A percentile compares a stretch with the other conserved stretches of the same genome.
phyloP scores from a whole-genome alignment of 441 rosid genomes.

The Theobroma grandiflorum region DNA sequence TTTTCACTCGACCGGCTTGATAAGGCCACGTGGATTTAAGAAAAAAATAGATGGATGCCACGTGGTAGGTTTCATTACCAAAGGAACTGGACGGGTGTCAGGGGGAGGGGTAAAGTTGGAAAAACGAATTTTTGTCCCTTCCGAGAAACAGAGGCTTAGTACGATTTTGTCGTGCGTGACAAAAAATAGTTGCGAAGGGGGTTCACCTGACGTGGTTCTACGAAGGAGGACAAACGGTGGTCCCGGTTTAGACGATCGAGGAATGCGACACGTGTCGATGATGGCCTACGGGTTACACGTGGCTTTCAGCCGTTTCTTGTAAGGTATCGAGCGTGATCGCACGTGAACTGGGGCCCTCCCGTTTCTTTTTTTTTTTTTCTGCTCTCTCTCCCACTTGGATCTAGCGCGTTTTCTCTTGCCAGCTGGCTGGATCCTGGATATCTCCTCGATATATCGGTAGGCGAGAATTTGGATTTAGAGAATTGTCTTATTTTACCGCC shows the following conservation, averaged over 20 bases:
- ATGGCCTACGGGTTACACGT: constrained; percentile 11
- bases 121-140: constrained; percentile 26
- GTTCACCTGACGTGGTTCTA: constrained; percentile 40
- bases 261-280: constrained; percentile 39
- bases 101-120: constrained; percentile 37
- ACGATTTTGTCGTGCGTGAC: constrained; percentile 41
- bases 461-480: not conserved
- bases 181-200: not conserved
- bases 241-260: constrained; percentile 18
- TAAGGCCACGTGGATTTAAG: not conserved
- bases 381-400: constrained; percentile 13
- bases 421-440: constrained; percentile 35
- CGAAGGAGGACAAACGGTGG: constrained; percentile 38
- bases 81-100: not conserved
- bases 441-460: constrained; percentile 9
- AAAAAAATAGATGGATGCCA: not conserved
- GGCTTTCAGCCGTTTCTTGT: constrained; percentile 18
- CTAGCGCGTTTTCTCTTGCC: constrained; percentile 32
- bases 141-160: constrained; percentile 15
- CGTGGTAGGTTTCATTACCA: not conserved
- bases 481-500: not conserved
- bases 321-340: constrained; percentile 38
- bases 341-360: constrained; percentile 54
- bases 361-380: too few relatives aligned
- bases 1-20: not conserved